These are phyloP conservation scores for Debaryomyces psychrophilus DNA, from an alignment of 1,139 yeast species.

Conservation along the genomic window DNA sequence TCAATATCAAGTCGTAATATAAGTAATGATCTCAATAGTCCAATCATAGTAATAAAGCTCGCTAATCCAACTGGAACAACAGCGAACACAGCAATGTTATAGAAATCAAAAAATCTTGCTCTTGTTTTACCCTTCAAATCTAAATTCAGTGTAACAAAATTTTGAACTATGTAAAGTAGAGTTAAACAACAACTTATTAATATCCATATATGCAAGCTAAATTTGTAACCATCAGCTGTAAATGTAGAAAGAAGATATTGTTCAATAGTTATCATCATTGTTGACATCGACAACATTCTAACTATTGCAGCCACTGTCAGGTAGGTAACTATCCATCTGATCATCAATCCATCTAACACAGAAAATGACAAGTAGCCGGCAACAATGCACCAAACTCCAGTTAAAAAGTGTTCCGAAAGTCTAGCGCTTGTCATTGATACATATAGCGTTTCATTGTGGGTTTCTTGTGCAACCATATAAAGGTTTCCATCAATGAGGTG, in stretches of 20 bases:
- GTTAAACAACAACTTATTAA: constrained; percentile 84
- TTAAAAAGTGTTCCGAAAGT: constrained; percentile 68
- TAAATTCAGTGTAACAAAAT: constrained; percentile 84
- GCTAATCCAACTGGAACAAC: constrained; percentile 97
- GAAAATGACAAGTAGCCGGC: constrained; percentile 83
- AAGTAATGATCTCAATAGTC: constrained; percentile 70
- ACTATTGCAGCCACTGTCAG: constrained; percentile 86
- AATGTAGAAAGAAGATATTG: constrained; percentile 67
- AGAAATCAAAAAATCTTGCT: constrained; percentile 71
- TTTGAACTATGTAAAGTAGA: constrained; percentile 80
- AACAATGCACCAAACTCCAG: constrained; percentile 83
- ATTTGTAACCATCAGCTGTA: constrained; percentile 51
- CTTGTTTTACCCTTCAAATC: constrained; percentile 52
- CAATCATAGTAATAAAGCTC: constrained; percentile 89
- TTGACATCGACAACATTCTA: constrained; percentile 79
- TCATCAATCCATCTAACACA: constrained; percentile 86
- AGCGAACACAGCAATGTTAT: constrained; percentile 90
- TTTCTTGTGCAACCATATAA: not conserved
- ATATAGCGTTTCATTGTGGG: constrained; percentile 21
- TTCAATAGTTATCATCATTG: constrained; percentile 70
- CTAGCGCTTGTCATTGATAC: constrained; percentile 53
- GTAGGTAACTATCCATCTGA: constrained; percentile 91
- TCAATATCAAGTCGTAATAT: constrained; percentile 76
- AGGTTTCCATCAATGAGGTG: constrained; percentile 12
- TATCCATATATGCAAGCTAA: constrained; percentile 89